A percentile compares a stretch with the other conserved stretches of the same genome.
phyloP scores from a whole-genome alignment of 2,329 filamentous ascomycete genomes.

The Neonectria punicea region DNA sequence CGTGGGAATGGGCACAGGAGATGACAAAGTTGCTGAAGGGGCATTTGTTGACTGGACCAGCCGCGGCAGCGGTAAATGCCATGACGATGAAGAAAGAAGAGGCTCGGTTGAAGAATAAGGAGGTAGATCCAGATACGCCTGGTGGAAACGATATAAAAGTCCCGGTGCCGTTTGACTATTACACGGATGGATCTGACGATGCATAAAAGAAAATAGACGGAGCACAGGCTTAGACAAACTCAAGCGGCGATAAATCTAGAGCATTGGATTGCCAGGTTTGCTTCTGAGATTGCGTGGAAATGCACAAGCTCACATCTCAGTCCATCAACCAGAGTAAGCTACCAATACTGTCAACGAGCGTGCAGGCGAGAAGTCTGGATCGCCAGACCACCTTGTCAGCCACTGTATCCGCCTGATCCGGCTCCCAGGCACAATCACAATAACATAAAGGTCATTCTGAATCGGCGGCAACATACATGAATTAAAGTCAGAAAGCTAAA shows the following conservation, averaged over 20 bases:
- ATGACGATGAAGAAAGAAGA: background rate
- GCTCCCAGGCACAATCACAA: no score
- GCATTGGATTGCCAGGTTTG: background rate
- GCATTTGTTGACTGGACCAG: slow-evolving; percentile 26
- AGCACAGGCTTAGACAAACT: background rate
- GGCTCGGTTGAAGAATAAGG: background rate
- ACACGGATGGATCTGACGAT: slow-evolving; percentile 44
- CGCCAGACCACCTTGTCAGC: no score
- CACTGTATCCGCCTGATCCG: no score
- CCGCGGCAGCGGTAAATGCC: background rate
- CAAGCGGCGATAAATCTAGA: background rate
- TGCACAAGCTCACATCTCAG: background rate
- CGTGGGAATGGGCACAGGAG: slow-evolving; percentile 82
- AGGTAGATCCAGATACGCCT: slow-evolving; percentile 41
- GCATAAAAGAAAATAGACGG: slow-evolving; percentile 16
- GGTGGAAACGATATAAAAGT: slow-evolving; percentile 43
- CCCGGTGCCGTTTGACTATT: slow-evolving; percentile 49
- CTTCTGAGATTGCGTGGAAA: background rate
- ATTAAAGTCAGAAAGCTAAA: slow-evolving; percentile 29
- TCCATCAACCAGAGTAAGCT: no score
- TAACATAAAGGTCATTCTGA: background rate
- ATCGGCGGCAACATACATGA: slow-evolving; percentile 22
- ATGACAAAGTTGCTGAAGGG: slow-evolving; percentile 64
- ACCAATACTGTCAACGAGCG: no score
- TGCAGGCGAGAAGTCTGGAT: no score